Evolutionary conservation across 2,329 filamentous ascomycete genomes (phyloP), one percentile per base, ranked within the genome.

Genomic region (Alternaria atra): DNA sequence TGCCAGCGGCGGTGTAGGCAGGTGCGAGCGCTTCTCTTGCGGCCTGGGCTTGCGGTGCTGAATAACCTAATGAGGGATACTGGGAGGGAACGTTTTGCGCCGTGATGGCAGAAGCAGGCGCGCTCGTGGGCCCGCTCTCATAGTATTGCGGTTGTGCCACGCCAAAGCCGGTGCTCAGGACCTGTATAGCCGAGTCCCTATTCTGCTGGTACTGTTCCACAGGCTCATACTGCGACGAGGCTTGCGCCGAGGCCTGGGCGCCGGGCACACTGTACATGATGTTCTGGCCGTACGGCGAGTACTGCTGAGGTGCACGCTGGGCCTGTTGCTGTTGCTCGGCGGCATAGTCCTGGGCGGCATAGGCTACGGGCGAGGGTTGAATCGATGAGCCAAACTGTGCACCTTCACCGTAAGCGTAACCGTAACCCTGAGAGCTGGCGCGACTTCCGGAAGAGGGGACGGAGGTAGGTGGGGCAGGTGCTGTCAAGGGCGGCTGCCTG

Each of bases 161-260:
- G 63, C 87, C 85, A 79, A 93, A 87, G 76, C 85, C 85, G 75
- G 81, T 88, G 76, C 89, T 83, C 78, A 94, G 85, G 81, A 93
- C 91, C 77, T 93, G 91, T 81, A 95, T 87, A 63, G 86, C 87
- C 84, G 90, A 88, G 81, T 76, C 73, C 63, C 74, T 74, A 63
- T 90, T 87, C 76, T 93, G 91, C 83, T 89, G 86, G 82, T 93
- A 96, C 75, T 90, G 90, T 81, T 89, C 86, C 77, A 89, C 87
- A 75, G 88, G 83, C 79, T 94, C 91, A 82, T 96, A 97, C 70
- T 84, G 80, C 62, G 80, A 90, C 84, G 82, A 87, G 78, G 81
- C 82, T 83, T 78, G 65, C 61, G 75, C 71, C 55, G 73, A 60
- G 61, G 72, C 69, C 68, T 77, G 76, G 61, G 71, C 65, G 61